Conservation (phyloP, 352 stramenopile genomes). For the Globisporangium cystogenes region DNA sequence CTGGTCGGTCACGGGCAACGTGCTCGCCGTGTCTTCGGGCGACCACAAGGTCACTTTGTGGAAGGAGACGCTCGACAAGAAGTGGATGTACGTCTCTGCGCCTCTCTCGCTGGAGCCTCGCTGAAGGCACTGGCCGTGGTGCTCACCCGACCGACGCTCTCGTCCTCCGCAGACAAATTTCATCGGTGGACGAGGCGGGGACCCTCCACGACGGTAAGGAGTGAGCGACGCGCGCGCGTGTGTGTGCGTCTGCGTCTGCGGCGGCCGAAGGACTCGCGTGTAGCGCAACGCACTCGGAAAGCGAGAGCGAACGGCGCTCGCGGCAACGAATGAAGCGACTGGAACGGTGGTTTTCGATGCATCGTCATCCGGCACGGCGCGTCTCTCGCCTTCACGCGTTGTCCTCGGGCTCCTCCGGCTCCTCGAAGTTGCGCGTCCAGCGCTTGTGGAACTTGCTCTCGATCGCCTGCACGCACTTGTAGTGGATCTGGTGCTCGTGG, state of each 20-base stretch:
- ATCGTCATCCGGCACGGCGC: neutral
- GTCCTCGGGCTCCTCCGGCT: slow-evolving; percentile 11
- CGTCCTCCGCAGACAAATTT: slow-evolving; percentile 68
- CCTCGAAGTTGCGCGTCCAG: slow-evolving; percentile 71
- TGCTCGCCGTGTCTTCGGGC: slow-evolving; percentile 96
- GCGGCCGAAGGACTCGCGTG: no score
- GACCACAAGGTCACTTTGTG: slow-evolving; percentile 97
- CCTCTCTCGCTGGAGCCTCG: neutral
- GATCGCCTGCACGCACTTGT: slow-evolving; percentile 77
- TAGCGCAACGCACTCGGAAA: no score
- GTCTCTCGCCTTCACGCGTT: neutral
- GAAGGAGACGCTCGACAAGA: slow-evolving; percentile 97
- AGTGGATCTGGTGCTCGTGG: slow-evolving; percentile 74
- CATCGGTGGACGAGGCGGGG: slow-evolving; percentile 80
- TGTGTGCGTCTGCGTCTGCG: no score
- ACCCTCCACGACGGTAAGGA: slow-evolving; percentile 73
- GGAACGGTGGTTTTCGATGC: neutral
- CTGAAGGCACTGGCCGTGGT: slow-evolving; percentile 12
- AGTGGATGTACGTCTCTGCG: slow-evolving; percentile 85
- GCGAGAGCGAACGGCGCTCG: neutral
- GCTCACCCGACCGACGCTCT: no score
- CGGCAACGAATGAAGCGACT: neutral
- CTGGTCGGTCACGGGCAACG: slow-evolving; percentile 98
- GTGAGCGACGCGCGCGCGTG: no score
- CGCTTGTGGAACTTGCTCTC: slow-evolving; percentile 51